phyloP scores from a whole-genome alignment of 768 basidiomycete species.

The Cystofilobasidium bisporidii region DNA sequence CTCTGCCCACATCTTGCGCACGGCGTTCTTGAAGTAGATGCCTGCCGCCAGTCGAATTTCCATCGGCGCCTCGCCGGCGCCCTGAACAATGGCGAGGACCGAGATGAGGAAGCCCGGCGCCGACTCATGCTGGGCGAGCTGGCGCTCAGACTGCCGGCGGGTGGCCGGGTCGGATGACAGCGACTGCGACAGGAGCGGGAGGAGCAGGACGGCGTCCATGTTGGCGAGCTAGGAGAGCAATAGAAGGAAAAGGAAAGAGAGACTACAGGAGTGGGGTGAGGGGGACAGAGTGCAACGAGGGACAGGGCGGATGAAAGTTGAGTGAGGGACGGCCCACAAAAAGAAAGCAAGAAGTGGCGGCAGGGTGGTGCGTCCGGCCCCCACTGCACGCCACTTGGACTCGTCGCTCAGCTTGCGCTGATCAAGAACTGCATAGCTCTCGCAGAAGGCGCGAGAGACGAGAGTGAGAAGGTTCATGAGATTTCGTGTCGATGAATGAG shows the following conservation, averaged over 20 bases:
- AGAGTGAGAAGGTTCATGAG: background rate
- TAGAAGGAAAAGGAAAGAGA: background rate
- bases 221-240: background rate
- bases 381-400: too few species aligned
- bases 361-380: too few species aligned
- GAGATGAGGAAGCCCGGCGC: constrained; percentile 71
- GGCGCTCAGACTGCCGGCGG: constrained; percentile 72
- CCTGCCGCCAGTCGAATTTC: constrained; percentile 71
- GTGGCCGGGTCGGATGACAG: constrained; percentile 64
- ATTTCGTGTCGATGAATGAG: background rate
- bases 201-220: constrained; percentile 28
- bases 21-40: constrained; percentile 84
- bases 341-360: too few species aligned
- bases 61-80: constrained; percentile 51
- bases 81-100: constrained; percentile 68
- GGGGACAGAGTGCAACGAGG: background rate
- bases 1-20: constrained; percentile 81
- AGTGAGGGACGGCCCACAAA: too few species aligned
- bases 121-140: constrained; percentile 54
- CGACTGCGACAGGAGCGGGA: constrained; percentile 46
- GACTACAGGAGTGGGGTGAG: background rate
- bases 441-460: too few species aligned
- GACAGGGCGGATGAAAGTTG: too few species aligned
- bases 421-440: background rate
- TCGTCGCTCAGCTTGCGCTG: too few species aligned